Evolutionary conservation across 306 rosid genomes (phyloP).

Genomic region (Hylodesmum podocarpum): DNA sequence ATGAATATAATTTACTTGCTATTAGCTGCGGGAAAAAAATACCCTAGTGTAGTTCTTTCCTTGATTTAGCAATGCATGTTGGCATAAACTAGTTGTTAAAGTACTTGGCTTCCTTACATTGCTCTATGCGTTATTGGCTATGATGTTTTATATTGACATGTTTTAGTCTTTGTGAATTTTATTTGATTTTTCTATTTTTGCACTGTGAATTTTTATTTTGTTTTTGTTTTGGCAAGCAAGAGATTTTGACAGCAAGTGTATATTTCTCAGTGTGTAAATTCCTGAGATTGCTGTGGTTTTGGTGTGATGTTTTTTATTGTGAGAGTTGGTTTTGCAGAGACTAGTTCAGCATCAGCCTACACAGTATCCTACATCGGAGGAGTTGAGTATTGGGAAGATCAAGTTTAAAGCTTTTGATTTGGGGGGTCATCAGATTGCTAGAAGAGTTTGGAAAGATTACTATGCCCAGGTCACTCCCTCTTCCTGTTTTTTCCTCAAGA

Average conservation of each 20-base stretch:
- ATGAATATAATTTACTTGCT: background rate
- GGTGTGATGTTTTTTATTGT: constrained; percentile 23
- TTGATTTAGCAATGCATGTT: background rate
- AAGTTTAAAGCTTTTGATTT: constrained; percentile 93
- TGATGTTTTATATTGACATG: background rate
- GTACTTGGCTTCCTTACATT: background rate
- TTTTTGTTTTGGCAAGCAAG: constrained; percentile 6
- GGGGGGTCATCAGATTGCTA: constrained; percentile 87
- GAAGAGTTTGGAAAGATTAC: constrained; percentile 96
- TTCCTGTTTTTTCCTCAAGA: background rate
- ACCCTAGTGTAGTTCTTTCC: background rate
- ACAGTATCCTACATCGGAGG: constrained; percentile 89
- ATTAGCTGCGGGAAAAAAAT: background rate
- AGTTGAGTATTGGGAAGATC: constrained; percentile 88
- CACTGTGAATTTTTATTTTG: background rate
- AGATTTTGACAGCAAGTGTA: background rate
- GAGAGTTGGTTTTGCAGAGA: constrained; percentile 65
- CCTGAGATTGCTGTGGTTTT: background rate
- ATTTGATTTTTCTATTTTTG: background rate
- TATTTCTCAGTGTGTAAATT: background rate
- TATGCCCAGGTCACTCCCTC: constrained; percentile 70
- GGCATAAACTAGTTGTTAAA: background rate
- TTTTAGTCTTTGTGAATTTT: background rate
- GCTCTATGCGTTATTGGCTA: background rate
- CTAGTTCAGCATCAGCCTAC: constrained; percentile 96